Conservation (phyloP, 129 eudicot species). For the Escallonia herrerae region DNA sequence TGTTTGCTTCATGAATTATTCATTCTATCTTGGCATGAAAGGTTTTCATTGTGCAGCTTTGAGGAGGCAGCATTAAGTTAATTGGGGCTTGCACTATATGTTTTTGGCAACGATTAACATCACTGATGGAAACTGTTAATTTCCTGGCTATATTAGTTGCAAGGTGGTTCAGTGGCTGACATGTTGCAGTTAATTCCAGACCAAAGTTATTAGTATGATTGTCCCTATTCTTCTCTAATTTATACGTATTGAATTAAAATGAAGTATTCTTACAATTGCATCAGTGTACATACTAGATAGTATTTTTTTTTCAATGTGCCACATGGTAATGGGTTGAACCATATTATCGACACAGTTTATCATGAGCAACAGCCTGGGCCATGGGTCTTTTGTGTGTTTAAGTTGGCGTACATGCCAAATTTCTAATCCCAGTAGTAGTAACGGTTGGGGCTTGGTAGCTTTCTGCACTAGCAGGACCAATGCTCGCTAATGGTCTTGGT, state of each 20-base stretch:
- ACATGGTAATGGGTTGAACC: no score
- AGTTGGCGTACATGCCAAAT: no score
- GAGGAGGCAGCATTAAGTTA: conserved; percentile 29
- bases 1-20: conserved; percentile 3
- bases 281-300: neutral
- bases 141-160: conserved; percentile 7
- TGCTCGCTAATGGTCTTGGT: no score
- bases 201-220: neutral
- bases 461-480: no score
- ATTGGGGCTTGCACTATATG: conserved; percentile 18
- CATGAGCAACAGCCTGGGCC: no score
- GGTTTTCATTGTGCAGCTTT: conserved; percentile 31
- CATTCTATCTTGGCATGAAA: conserved; percentile 17
- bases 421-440: no score
- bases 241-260: neutral
- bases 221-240: neutral
- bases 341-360: no score
- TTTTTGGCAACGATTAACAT: conserved; percentile 20
- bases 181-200: neutral
- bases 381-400: no score
- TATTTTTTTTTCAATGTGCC: neutral
- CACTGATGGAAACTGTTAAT: conserved; percentile 10
- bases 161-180: neutral
- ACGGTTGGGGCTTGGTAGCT: no score
- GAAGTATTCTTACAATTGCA: neutral